A percentile compares a stretch with the other conserved stretches of the same genome.
Evolutionary conservation across 768 basidiomycete species (phyloP).

Genomic region (Cubamyces lactineus): DNA sequence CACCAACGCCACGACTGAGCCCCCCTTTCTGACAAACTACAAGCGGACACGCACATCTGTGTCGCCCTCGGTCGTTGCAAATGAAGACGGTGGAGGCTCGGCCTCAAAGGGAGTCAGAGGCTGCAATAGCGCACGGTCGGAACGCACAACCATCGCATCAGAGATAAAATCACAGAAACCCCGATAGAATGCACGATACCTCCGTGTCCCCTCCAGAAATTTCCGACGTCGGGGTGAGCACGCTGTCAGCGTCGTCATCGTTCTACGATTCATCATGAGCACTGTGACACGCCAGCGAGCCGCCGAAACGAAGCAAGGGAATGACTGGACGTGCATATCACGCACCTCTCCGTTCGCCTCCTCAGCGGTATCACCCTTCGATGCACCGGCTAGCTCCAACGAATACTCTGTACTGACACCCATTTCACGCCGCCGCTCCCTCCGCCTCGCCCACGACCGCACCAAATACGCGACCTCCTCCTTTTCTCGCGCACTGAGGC

Average conservation of each 20-base stretch:
- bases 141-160: no score
- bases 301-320: not conserved
- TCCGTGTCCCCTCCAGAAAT: conserved; percentile 22
- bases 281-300: not conserved
- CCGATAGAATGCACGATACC: conserved; percentile 6
- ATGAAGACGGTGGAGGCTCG: conserved; percentile 31
- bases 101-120: conserved; percentile 22
- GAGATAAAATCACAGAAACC: no score
- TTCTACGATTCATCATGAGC: conserved; percentile 7
- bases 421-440: conserved; percentile 24
- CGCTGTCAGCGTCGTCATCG: conserved; percentile 18
- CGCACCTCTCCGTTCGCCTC: conserved; percentile 11
- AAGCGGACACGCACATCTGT: conserved; percentile 18
- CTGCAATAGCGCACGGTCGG: conserved; percentile 5
- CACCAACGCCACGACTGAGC: no score
- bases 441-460: conserved; percentile 36
- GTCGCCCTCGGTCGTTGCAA: conserved; percentile 14
- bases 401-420: conserved; percentile 24
- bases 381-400: conserved; percentile 1
- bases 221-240: conserved; percentile 20
- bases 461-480: conserved; percentile 40
- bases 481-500: conserved; percentile 42
- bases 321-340: not conserved
- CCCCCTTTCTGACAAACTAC: no score
- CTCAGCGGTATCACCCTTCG: not conserved